A percentile compares a stretch with the other conserved stretches of the same genome.
Conservation (phyloP, 139 green algal species). For the Pleodorina starrii region DNA sequence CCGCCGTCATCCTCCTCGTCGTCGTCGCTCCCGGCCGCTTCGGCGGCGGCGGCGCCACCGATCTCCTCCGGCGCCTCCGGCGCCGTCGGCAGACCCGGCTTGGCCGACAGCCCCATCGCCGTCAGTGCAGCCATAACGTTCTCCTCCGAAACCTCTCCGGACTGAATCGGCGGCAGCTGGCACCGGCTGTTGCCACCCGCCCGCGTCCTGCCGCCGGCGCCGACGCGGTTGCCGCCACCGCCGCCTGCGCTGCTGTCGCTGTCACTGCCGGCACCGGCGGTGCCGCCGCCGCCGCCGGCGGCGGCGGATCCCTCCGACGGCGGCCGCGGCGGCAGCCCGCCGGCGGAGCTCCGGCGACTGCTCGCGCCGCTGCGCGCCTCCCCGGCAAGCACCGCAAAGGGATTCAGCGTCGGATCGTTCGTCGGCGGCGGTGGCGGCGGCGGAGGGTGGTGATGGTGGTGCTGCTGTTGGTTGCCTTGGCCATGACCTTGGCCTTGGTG, state of each 20-base stretch:
- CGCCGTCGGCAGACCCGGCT: background rate
- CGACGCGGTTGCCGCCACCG: background rate
- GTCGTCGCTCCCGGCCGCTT: background rate
- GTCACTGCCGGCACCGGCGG: background rate
- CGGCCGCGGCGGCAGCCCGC: slow-evolving; percentile 8
- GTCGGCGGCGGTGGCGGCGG: background rate
- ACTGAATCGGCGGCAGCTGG: slow-evolving; percentile 17
- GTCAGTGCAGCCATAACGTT: slow-evolving; percentile 8
- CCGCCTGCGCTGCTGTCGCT: background rate
- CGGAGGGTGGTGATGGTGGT: background rate
- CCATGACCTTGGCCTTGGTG: too few relatives aligned
- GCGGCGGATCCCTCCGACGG: background rate
- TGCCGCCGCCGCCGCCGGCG: background rate
- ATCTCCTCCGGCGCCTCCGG: slow-evolving; percentile 5
- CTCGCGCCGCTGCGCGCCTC: background rate
- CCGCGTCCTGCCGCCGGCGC: background rate
- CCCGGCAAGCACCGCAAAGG: slow-evolving; percentile 2
- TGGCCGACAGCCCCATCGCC: background rate
- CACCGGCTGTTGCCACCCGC: background rate
- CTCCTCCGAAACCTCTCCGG: slow-evolving; percentile 5
- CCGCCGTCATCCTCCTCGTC: background rate
- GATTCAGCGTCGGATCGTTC: slow-evolving; percentile 19
- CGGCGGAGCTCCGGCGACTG: slow-evolving; percentile 13
- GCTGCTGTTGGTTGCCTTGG: background rate
- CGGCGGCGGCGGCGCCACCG: background rate